These are phyloP conservation scores for Cladorrhinum samala DNA, from an alignment of 495 filamentous ascomycete genomes.

Conservation along the genomic window DNA sequence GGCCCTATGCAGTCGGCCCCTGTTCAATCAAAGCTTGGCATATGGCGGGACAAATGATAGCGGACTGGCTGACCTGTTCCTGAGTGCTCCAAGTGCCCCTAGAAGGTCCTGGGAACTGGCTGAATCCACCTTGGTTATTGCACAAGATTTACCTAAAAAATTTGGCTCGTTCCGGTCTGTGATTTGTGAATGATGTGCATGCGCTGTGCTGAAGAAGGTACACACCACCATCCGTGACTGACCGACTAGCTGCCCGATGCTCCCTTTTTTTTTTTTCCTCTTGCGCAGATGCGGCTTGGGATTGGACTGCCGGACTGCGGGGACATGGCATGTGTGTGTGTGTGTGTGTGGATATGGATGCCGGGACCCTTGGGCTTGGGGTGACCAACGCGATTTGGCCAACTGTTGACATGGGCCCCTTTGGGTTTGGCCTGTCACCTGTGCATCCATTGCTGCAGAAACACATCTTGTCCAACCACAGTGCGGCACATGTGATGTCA, in stretches of 20 bases:
- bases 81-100: not conserved
- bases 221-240: not conserved
- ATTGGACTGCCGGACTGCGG: too few relatives aligned
- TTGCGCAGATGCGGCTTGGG: too few relatives aligned
- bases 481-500: slow-evolving; percentile 9
- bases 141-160: not conserved
- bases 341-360: slow-evolving; percentile 4
- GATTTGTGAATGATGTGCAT: not conserved
- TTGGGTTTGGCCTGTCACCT: slow-evolving; percentile 3
- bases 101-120: not conserved
- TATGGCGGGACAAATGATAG: not conserved
- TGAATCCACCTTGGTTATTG: too few relatives aligned
- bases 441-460: slow-evolving; percentile 16
- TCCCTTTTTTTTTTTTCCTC: too few relatives aligned
- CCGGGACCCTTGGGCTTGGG: slow-evolving; percentile 1
- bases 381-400: slow-evolving; percentile 2
- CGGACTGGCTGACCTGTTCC: not conserved
- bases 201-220: too few relatives aligned
- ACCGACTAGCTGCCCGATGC: too few relatives aligned
- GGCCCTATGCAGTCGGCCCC: not conserved
- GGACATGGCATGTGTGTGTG: too few relatives aligned
- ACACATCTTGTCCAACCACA: not conserved
- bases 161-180: not conserved
- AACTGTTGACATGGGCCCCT: slow-evolving; percentile 15
- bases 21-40: not conserved